Percentiles rank a stretch among this genome's conserved stretches.
These are phyloP conservation scores for Syzygium syzygioides DNA, from an alignment of 441 rosid genomes.

Conservation along the genomic window DNA sequence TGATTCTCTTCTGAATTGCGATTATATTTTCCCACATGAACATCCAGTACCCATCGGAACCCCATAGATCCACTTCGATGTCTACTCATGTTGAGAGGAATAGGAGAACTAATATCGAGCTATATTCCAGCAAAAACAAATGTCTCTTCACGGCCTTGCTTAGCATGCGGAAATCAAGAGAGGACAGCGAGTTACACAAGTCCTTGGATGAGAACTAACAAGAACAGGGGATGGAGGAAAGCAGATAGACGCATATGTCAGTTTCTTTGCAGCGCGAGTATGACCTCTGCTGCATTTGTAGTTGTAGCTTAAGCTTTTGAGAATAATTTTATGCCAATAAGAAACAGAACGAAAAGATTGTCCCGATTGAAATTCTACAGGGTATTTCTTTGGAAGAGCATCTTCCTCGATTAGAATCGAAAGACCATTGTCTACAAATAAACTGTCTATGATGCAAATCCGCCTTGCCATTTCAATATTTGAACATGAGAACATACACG, in stretches of 20 bases:
- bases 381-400: background rate
- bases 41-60: slow-evolving; percentile 37
- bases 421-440: background rate
- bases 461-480: background rate
- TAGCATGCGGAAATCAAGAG: slow-evolving; percentile 55
- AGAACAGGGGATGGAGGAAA: background rate
- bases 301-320: background rate
- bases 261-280: background rate
- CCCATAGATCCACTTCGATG: slow-evolving; percentile 10
- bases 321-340: background rate
- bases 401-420: background rate
- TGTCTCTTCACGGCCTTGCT: slow-evolving; percentile 59
- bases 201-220: slow-evolving; percentile 12
- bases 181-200: slow-evolving; percentile 23
- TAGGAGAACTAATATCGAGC: slow-evolving; percentile 24
- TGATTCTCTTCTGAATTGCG: background rate
- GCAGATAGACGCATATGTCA: background rate
- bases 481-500: background rate
- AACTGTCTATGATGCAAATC: background rate
- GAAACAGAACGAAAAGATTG: rapidly evolving
- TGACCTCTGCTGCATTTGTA: background rate
- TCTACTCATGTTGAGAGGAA: slow-evolving; percentile 30
- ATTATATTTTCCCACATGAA: background rate
- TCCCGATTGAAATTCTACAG: background rate
- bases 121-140: slow-evolving; percentile 46